A percentile compares a stretch with the other conserved stretches of the same genome.
phyloP scores from a whole-genome alignment of 257 asterid genomes.

The Nicotiana undulata region DNA sequence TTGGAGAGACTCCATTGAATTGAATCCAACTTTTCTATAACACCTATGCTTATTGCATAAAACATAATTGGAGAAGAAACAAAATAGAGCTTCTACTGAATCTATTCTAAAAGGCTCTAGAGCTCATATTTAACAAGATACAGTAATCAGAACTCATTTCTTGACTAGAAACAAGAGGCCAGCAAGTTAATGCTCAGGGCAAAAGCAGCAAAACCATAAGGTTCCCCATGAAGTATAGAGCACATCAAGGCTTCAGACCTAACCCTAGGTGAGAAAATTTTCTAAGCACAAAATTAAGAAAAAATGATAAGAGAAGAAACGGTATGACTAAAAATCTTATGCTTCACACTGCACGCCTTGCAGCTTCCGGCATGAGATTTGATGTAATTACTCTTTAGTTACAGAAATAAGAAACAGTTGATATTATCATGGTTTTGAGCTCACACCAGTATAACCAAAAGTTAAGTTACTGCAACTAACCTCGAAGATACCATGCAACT shows the following conservation, averaged over 20 bases:
- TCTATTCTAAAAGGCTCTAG: background rate
- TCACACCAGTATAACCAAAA: background rate
- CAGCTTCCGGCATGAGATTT: background rate
- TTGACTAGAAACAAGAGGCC: background rate
- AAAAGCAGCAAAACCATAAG: background rate
- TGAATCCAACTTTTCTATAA: background rate
- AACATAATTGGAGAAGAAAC: background rate
- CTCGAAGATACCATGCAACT: slow-evolving; percentile 95
- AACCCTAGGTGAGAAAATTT: background rate
- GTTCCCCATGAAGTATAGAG: background rate
- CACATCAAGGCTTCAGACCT: background rate
- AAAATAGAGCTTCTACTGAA: background rate
- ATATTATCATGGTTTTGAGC: background rate
- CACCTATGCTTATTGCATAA: background rate
- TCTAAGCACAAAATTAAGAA: background rate
- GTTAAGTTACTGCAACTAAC: slow-evolving; percentile 25
- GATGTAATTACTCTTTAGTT: background rate
- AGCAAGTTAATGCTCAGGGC: background rate
- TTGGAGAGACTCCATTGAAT: background rate
- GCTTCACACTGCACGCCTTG: background rate
- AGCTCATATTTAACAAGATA: background rate
- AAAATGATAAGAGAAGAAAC: background rate
- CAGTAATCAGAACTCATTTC: background rate
- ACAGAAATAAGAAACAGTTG: background rate
- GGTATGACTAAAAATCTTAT: background rate